Conservation (phyloP, 2,329 filamentous ascomycete species). For the Ilyonectria robusta region DNA sequence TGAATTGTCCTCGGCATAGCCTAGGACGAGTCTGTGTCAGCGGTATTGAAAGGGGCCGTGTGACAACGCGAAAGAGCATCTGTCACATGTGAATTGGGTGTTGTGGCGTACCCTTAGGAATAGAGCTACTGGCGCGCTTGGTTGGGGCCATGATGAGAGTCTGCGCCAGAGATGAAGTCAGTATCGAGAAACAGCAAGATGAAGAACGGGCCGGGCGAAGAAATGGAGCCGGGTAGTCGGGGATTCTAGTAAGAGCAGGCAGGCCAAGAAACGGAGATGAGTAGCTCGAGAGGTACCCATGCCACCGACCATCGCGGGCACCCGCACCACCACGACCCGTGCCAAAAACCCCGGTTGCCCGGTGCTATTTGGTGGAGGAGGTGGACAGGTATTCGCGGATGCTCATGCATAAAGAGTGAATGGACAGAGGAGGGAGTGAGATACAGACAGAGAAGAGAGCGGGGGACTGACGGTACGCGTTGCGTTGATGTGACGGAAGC, state of each 20-base stretch:
- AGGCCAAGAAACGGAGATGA: neutral
- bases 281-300: slow-evolving; percentile 13
- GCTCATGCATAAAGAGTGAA: neutral
- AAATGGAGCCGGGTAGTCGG: neutral
- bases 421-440: slow-evolving; percentile 18
- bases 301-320: neutral
- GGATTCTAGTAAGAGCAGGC: neutral
- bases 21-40: slow-evolving; percentile 58
- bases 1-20: slow-evolving; percentile 83
- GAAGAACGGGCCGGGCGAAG: neutral
- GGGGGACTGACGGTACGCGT: slow-evolving; percentile 44
- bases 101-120: slow-evolving; percentile 62
- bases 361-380: slow-evolving; percentile 1
- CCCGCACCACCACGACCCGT: slow-evolving; percentile 3
- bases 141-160: slow-evolving; percentile 65
- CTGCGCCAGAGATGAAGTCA: slow-evolving; percentile 36
- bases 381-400: neutral
- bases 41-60: neutral
- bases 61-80: neutral
- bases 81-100: slow-evolving; percentile 18
- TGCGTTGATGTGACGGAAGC: slow-evolving; percentile 50
- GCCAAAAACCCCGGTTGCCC: slow-evolving; percentile 13
- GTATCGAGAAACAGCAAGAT: slow-evolving; percentile 21
- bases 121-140: slow-evolving; percentile 70
- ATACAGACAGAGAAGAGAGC: slow-evolving; percentile 3